Evolutionary conservation across 768 basidiomycete species (phyloP).

Genomic region (Russula sp.): DNA sequence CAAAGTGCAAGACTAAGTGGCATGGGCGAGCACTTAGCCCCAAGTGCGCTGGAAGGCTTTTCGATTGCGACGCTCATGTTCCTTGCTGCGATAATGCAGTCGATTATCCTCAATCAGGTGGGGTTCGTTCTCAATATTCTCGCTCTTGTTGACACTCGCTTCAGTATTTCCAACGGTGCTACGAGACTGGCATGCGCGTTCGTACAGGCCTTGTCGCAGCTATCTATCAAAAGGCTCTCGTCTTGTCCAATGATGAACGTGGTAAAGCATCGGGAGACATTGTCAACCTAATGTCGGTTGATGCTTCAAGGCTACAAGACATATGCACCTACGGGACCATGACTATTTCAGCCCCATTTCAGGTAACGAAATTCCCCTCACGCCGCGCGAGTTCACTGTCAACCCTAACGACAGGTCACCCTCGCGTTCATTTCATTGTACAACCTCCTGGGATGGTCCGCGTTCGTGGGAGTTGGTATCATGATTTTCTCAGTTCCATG

Average conservation of each 20-base stretch:
- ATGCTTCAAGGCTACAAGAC: constrained; percentile 75
- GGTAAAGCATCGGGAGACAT: constrained; percentile 85
- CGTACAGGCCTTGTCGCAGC: constrained; percentile 82
- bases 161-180: constrained; percentile 83
- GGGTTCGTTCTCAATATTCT: constrained; percentile 4
- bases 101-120: constrained; percentile 76
- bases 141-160: constrained; percentile 4
- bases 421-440: constrained; percentile 91
- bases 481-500: constrained; percentile 82
- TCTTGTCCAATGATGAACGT: constrained; percentile 83
- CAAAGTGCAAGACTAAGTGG: constrained; percentile 47
- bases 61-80: constrained; percentile 80
- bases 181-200: constrained; percentile 89
- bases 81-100: constrained; percentile 70
- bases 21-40: constrained; percentile 32
- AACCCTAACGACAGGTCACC: constrained; percentile 52
- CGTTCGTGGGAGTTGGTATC: constrained; percentile 84
- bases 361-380: constrained; percentile 44
- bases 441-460: constrained; percentile 85
- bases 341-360: constrained; percentile 79
- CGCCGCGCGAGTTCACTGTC: neutral
- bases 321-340: constrained; percentile 83
- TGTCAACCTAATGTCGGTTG: constrained; percentile 91
- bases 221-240: constrained; percentile 83
- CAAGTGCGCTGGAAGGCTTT: constrained; percentile 63